Conservation (phyloP, 768 basidiomycete genomes). For the Suillus paluster region DNA sequence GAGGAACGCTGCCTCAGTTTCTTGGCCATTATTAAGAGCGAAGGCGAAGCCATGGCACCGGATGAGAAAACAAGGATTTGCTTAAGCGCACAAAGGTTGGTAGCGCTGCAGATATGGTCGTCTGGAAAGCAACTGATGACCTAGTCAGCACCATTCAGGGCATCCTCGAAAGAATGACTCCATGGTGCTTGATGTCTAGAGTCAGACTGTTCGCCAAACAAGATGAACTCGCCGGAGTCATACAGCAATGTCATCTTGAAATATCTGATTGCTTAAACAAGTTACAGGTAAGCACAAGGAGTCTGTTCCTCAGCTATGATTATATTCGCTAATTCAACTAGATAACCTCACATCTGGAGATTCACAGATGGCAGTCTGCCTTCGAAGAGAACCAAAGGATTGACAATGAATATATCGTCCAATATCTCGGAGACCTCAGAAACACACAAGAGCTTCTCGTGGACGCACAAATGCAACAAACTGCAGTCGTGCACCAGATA, state of each 20-base stretch:
- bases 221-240: conserved; percentile 45
- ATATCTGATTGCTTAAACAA: conserved; percentile 51
- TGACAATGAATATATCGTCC: conserved; percentile 49
- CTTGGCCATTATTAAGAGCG: conserved; percentile 42
- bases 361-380: conserved; percentile 53
- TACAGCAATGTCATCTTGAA: conserved; percentile 48
- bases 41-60: conserved; percentile 28
- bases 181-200: conserved; percentile 45
- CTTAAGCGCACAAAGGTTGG: conserved; percentile 37
- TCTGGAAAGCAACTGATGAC: background rate
- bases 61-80: conserved; percentile 38
- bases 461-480: conserved; percentile 36
- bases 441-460: conserved; percentile 43
- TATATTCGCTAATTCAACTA: conserved; percentile 24
- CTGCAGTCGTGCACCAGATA: conserved; percentile 42
- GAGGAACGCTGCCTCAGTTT: conserved; percentile 51
- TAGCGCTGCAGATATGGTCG: conserved; percentile 3
- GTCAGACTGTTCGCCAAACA: conserved; percentile 52
- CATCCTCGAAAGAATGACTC: conserved; percentile 46
- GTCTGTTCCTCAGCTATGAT: background rate
- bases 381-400: conserved; percentile 41
- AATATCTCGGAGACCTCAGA: conserved; percentile 47
- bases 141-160: conserved; percentile 33
- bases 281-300: conserved; percentile 44
- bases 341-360: conserved; percentile 51